phyloP scores from a whole-genome alignment of 352 stramenopile genomes.

The Pythium rishiriense region DNA sequence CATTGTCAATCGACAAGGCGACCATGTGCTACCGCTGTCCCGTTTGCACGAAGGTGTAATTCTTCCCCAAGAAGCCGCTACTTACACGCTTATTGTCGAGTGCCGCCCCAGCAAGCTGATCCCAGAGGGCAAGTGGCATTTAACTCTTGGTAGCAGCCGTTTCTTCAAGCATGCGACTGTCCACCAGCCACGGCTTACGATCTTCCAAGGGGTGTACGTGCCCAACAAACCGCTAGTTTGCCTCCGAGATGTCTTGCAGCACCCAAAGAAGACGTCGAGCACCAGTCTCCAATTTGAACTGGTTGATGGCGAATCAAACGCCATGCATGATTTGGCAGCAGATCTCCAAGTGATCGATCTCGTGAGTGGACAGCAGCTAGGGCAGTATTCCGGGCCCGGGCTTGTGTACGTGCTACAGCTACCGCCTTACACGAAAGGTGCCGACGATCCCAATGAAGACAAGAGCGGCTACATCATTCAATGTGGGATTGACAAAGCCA shows the following conservation, averaged over 20 bases:
- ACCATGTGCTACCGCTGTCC: constrained; percentile 33
- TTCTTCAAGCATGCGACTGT: constrained; percentile 39
- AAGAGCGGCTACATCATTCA: constrained; percentile 60
- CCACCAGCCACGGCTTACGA: constrained; percentile 41
- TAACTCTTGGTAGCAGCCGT: constrained; percentile 56
- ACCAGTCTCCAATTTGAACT: constrained; percentile 51
- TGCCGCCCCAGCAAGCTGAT: constrained; percentile 38
- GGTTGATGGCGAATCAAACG: constrained; percentile 10
- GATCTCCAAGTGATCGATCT: constrained; percentile 65
- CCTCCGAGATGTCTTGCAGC: constrained; percentile 61
- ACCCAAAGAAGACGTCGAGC: constrained; percentile 46
- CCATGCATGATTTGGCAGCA: constrained; percentile 36
- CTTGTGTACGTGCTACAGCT: constrained; percentile 54
- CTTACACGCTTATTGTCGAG: constrained; percentile 64
- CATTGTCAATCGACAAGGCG: constrained; percentile 48
- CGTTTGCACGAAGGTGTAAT: constrained; percentile 35
- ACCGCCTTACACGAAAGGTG: constrained; percentile 25
- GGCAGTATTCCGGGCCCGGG: constrained; percentile 31
- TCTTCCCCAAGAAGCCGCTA: constrained; percentile 18
- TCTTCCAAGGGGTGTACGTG: constrained; percentile 53
- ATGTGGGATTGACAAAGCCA: constrained; percentile 51
- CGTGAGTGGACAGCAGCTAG: constrained; percentile 30
- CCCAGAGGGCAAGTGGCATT: constrained; percentile 52
- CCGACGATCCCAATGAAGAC: constrained; percentile 26
- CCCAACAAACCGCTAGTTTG: constrained; percentile 67